Base-by-base conservation (phyloP, 75 land plant species). In the Selaginella tamariscina region DNA sequence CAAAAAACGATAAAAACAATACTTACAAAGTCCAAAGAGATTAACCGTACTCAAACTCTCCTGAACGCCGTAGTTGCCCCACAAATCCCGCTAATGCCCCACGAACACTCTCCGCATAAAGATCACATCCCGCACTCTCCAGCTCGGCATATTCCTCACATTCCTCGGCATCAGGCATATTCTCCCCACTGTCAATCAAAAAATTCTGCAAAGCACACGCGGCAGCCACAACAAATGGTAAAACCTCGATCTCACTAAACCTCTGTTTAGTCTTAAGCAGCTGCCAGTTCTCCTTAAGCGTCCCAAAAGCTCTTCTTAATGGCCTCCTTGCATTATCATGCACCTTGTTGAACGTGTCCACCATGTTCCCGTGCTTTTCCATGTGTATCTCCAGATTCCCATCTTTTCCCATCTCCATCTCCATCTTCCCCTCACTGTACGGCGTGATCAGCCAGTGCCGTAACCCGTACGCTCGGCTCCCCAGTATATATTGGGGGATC, bases 371-470 rank as follows among this genome's bases (percentile, higher is more conserved):
- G 32, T 2, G 55, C 11, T 54, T 5, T 5, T 39, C 66, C n/a
- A n/a, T n/a, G n/a, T n/a, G n/a, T n/a, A n/a, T n/a, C n/a, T n/a
- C n/a, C n/a, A n/a, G n/a, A n/a, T n/a, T n/a, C n/a, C n/a, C n/a
- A n/a, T n/a, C n/a, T n/a, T n/a, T n/a, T n/a, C n/a, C n/a, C n/a
- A n/a, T n/a, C n/a, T n/a, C n/a, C n/a, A n/a, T n/a, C n/a, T n/a
- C n/a, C n/a, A n/a, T n/a, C 8, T 29, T 39, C 0, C 59, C 28
- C 0, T 30, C 27, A 2, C 13, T 9, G 66, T 73, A 88, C 23
- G 92, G 88, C 0, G 84, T 83, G 29, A 88, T 65, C 20, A 88
- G 76, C 93, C 93, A 88, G 21, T 81, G 81, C 64, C 78, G 57
- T 0, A 86, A 69, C 0, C 86, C 83, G 66, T 81, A 86, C 28